Conservation (phyloP, 108 stramenopile genomes). For the Aurantiochytrium sp. region DNA sequence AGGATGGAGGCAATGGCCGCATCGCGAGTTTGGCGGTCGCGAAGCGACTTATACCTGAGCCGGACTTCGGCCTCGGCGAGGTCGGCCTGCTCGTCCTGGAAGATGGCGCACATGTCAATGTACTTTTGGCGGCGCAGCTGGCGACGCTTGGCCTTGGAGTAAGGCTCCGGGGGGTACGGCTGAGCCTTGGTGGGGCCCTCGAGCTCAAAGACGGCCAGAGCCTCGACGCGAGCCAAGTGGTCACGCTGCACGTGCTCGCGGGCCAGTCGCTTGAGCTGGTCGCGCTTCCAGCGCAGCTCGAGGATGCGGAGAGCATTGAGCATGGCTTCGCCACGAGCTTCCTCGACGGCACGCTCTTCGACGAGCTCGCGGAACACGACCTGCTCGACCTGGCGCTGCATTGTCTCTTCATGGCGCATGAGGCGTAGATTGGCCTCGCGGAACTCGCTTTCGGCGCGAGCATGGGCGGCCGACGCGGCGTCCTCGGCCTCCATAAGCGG, state of each 20-base stretch:
- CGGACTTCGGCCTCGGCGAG: constrained; percentile 4
- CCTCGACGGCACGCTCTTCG: background rate
- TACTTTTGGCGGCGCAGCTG: background rate
- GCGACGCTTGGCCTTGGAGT: background rate
- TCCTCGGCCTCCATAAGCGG: constrained; percentile 13
- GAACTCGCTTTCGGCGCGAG: background rate
- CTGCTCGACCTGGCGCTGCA: background rate
- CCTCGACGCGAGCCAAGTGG: background rate
- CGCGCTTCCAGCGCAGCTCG: background rate
- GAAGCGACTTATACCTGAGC: background rate
- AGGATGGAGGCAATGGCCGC: background rate
- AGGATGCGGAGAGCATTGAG: background rate
- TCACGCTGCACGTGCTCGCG: background rate
- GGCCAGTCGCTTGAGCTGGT: background rate
- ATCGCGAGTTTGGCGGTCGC: background rate
- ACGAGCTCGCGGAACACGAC: background rate
- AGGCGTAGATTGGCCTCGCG: background rate
- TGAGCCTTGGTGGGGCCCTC: background rate
- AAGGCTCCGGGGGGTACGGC: background rate
- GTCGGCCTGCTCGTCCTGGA: constrained; percentile 1
- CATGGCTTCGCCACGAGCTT: background rate
- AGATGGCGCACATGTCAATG: background rate
- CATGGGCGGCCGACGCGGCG: background rate
- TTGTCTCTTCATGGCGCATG: background rate
- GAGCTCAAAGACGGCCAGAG: background rate